Base-by-base conservation (phyloP, 2,329 filamentous ascomycete species). In the Cladobotryum mycophilum region DNA sequence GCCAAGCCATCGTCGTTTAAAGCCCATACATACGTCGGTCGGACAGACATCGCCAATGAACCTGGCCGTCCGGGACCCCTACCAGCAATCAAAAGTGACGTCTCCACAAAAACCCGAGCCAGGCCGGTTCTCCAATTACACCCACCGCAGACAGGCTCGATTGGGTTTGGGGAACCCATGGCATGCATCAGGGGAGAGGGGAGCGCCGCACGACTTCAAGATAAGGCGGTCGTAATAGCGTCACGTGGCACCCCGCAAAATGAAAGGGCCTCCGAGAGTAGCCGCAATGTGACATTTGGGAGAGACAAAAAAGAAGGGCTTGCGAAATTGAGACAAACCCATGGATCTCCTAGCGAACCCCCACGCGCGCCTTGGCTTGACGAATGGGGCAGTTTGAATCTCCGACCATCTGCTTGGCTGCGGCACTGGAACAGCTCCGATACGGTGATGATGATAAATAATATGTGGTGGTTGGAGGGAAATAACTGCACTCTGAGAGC, bases 191-290 rank as follows among this genome's bases (percentile, higher is more conserved):
- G 13, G 41, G 41, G 20, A 35, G 14, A 18, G 41, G 41, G 20
- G 46, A 8, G 25, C 25, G 13, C 30, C n/a, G 25, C 25, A 30
- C 25, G 25, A 5, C 25, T 30, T 30, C 25, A 30, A 44, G 41
- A 49, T 44, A 49, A 44, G 41, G 37, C 38, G n/a, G 14, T 30
- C 35, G 34, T 40, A 47, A 30, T 41, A 35, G 44, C 45, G 53
- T 61, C 60, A 58, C 59, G 59, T 60, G 58, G 59, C 46, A 35
- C 47, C 51, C 55, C 54, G 46, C 52, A 37, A n/a, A 38, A 40
- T 30, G 41, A 51, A 44, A 20, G 47, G 15, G 49, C 54, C 43
- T 48, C 60, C 60, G 60, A 56, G 51, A 45, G 55, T 61, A 62
- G 56, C 59, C 45, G 60, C 59, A 38, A 18, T n/a, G 36, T 14